phyloP scores from a whole-genome alignment of 306 rosid species.

The Cicer yamashitae region DNA sequence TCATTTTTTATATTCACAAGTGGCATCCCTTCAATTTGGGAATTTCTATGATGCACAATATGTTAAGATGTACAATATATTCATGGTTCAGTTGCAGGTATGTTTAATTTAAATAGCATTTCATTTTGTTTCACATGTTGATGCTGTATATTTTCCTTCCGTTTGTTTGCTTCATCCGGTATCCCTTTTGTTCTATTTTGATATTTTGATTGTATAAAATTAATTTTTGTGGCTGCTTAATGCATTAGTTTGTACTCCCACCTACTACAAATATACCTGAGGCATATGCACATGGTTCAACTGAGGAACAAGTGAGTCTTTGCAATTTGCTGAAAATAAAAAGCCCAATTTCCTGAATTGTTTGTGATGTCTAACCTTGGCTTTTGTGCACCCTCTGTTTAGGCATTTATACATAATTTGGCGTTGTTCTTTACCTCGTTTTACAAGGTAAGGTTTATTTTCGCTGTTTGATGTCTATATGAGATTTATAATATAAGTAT shows the following conservation, averaged over 20 bases:
- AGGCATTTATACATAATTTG: too few species aligned
- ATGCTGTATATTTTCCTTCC: background rate
- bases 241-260: too few species aligned
- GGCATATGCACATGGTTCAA: conserved; percentile 86
- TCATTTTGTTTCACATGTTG: background rate
- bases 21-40: conserved; percentile 85
- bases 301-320: conserved; percentile 80
- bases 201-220: background rate
- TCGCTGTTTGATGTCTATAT: too few species aligned
- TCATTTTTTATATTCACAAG: conserved; percentile 56
- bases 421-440: too few species aligned
- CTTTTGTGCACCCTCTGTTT: too few species aligned
- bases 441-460: too few species aligned
- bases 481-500: too few species aligned
- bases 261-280: conserved; percentile 81
- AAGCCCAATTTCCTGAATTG: conserved; percentile 4
- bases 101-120: conserved; percentile 26
- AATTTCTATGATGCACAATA: conserved; percentile 78
- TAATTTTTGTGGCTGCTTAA: conserved; percentile 32
- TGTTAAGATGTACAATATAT: conserved; percentile 84
- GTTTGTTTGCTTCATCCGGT: background rate
- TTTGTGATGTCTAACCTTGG: conserved; percentile 22
- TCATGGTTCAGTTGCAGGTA: conserved; percentile 93
- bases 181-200: background rate
- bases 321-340: background rate